Base-by-base conservation (phyloP, 345 rosid species). In the Erysimum cheiranthoides region DNA sequence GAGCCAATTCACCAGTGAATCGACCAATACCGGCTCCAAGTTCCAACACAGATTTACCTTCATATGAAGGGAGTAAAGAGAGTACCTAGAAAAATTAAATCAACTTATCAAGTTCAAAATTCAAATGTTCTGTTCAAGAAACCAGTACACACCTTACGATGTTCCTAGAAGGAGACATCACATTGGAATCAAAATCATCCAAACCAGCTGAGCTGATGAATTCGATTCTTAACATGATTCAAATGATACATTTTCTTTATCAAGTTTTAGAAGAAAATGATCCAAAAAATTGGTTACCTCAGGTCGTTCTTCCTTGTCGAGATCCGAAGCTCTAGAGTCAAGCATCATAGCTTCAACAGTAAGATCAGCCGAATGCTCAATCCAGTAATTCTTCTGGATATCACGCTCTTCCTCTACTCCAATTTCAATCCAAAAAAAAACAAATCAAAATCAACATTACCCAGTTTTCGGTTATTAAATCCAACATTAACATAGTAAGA, bases 21-120 rank as follows among this genome's bases (percentile, higher is more conserved):
- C 99, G 88, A 59, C 98, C 99, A 28, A 89, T 91, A 59, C 97
- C 99, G 8, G 98, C 99, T 76, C 99, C 99, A 32, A 93, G 84
- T 75, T 95, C 99, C 88, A 95, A 59, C 46, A 95, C 86, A 2
- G 92, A 65, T 66, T 93, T 95, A 18, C 96, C 97, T 53, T 89
- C 93, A 17, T 79, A 90, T 1, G 87, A 43, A 45, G 99, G 99
- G 47, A 96, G 97, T 12, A 89, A 78, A 81, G 96, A 86, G 71
- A 93, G 97, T 38, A 96, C 87, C 96, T 78, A 12, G 80, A 81
- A 3, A 13, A 3, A 28, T 11, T 0, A 42, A 58, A 45, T 40
- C 38, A 65, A 30, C 27, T 2, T 10, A 58, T 28, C 18, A 74
- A 9, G 31, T 32, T 63, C 30, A 25, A 71, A 53, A 60, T 16